Base-by-base conservation (phyloP, 495 filamentous ascomycete genomes). In the Xylaria grammica region DNA sequence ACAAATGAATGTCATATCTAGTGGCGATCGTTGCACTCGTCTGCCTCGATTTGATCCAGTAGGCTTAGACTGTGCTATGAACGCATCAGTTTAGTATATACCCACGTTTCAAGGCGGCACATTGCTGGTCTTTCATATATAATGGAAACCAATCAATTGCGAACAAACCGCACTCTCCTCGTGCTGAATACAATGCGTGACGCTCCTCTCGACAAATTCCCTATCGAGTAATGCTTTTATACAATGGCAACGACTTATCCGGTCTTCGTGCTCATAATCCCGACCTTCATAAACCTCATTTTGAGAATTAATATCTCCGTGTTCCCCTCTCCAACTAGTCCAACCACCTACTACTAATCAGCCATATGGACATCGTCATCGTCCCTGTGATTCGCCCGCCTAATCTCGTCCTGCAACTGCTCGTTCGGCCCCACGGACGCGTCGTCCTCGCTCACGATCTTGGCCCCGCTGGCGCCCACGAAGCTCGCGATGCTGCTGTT, bases 361-460 rank as follows among this genome's bases (percentile, higher is more conserved):
- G 80, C 76, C 86, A 88, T 87, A 44, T 87, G 78, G 17, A 89
- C 84, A 70, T 91, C 89, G 22, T 63, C 67, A 7, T 69, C 62
- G 22, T 57, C 69, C 2, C 65, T 56, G n/a, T n/a, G n/a, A 45
- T 69, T 66, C 49, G 75, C 77, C 69, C 77, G 71, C 27, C 81
- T 74, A 67, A 84, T 84, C 72, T 81, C 82, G 66, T 75, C 60
- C 70, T 74, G 75, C 38, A 83, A 66, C 73, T 83, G 81, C 5
- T 77, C 74, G 65, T 65, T 76, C 7, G 81, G 77, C 38, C 79
- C 80, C 50, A 65, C 48, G 0, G 62, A 29, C 9, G 50, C 64
- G 6, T 72, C 72, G 9, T 74, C 72, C 8, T 74, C 72, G 50
- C 63, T 69, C 27, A 70, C 60, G 51, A 70, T 70, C 22, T 45